Conservation (phyloP, 257 asterid genomes). For the Solanum bulbocastanum region DNA sequence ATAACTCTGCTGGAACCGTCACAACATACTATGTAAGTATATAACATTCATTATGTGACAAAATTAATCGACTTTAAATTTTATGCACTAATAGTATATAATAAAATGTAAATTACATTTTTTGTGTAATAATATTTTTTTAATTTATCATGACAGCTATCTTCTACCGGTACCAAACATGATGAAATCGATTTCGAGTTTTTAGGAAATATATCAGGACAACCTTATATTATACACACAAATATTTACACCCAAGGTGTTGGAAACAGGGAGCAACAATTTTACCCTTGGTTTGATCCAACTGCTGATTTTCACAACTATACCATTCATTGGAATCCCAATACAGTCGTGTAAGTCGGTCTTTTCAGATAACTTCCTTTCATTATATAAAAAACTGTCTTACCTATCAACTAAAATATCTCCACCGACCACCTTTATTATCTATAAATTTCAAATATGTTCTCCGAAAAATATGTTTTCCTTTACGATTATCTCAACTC, state of each 20-base stretch:
- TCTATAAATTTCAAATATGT: no score
- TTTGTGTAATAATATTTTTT: not conserved
- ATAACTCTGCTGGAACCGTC: conserved; percentile 76
- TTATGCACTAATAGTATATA: not conserved
- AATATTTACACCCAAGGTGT: conserved; percentile 50
- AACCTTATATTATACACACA: conserved; percentile 60
- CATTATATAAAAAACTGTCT: not conserved
- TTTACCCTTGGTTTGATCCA: conserved; percentile 77
- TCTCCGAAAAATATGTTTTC: not conserved
- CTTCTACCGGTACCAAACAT: conserved; percentile 49
- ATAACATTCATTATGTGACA: no score
- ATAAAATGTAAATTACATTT: not conserved
- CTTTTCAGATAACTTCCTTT: not conserved
- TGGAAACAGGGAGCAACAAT: conserved; percentile 62
- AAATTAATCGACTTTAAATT: no score
- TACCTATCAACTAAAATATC: not conserved
- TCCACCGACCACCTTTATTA: no score
- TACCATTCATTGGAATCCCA: conserved; percentile 63
- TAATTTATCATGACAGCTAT: conserved; percentile 23
- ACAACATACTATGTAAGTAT: conserved; percentile 54
- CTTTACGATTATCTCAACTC: not conserved
- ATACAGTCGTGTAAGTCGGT: conserved; percentile 37
- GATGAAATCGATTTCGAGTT: conserved; percentile 87
- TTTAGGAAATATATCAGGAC: conserved; percentile 64
- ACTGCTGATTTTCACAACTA: conserved; percentile 62